These are phyloP conservation scores for Plasmodium billcollinsi DNA, from an alignment of 169 alveolate genomes.

Conservation along the genomic window DNA sequence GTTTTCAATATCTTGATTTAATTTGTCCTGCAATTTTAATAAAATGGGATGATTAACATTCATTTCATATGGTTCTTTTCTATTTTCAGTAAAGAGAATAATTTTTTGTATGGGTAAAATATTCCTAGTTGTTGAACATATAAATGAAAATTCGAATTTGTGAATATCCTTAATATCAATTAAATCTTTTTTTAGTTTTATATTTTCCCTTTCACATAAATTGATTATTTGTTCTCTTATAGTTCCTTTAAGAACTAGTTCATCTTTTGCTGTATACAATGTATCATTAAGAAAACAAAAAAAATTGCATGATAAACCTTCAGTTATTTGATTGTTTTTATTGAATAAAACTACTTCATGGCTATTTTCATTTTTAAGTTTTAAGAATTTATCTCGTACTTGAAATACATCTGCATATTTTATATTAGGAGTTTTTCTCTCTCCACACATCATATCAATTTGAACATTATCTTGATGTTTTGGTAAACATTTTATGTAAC, in stretches of 20 bases:
- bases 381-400: slow-evolving; percentile 53
- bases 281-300: slow-evolving; percentile 54
- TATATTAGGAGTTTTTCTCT: slow-evolving; percentile 58
- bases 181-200: slow-evolving; percentile 28
- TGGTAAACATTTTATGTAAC: slow-evolving; percentile 64
- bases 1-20: slow-evolving; percentile 45
- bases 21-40: slow-evolving; percentile 23
- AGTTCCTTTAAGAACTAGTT: slow-evolving; percentile 66
- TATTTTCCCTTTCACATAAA: slow-evolving; percentile 39
- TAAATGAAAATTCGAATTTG: slow-evolving; percentile 68
- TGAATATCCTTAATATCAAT: slow-evolving; percentile 43
- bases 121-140: slow-evolving; percentile 73
- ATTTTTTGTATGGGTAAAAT: slow-evolving; percentile 62
- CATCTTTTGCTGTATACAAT: slow-evolving; percentile 53
- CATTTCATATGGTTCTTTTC: slow-evolving; percentile 37
- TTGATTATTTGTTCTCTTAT: slow-evolving; percentile 49
- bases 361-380: slow-evolving; percentile 42
- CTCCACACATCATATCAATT: slow-evolving; percentile 67
- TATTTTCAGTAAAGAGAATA: slow-evolving; percentile 35
- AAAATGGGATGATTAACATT: slow-evolving; percentile 62
- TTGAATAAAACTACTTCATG: slow-evolving; percentile 61
- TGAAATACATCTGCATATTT: slow-evolving; percentile 66
- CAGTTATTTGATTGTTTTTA: slow-evolving; percentile 62
- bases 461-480: slow-evolving; percentile 21
- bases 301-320: slow-evolving; percentile 70